Base-by-base conservation (phyloP, 805 yeast species). In the Candida parachauliodes region DNA sequence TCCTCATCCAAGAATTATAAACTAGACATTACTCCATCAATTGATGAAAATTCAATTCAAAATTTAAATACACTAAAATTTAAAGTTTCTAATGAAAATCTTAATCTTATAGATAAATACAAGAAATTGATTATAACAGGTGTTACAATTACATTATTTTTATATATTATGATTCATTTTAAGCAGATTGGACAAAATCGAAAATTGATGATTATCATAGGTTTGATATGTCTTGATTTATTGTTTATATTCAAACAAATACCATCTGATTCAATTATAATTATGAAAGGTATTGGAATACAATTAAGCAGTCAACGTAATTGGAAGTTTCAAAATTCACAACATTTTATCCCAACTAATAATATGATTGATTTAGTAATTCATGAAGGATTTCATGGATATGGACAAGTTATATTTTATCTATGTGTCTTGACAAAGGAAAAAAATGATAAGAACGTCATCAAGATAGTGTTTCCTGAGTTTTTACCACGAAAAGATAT, bases 331-430 rank as follows among this genome's bases (percentile, higher is more conserved):
- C 41, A 46, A 18, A 45, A 44, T 10, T 19, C 37, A n/a, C 45
- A 50, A 6, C 43, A 49, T 30, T 82, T 85, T 52, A 69, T 82
- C 8, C 82, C 88, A 0, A 58, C 68, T 26, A 74, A 71, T 32
- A 65, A 65, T 31, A 69, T 85, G 36, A 70, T 74, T 3, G 91
- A 84, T 54, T 55, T 85, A 8, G 74, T 83, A 0, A 79, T 86
- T 18, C 83, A 83, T 52, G 95, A 86, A 55, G 89, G 85, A 0
- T 84, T 86, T 52, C 68, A 68, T 38, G 82, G 82, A 5, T 74
- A 78, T 44, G 80, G 79, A 44, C 70, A 68, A 44, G 87, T 83
- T 8, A 64, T 81, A 2, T 81, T 71, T 53, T 81, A 83, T 50
- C 59, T 85, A 54, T 77, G 81, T 28, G 62, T 83, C 4, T 60